Conservation (phyloP, 2,329 filamentous ascomycete genomes). For the Trichophyton mentagrophytes region DNA sequence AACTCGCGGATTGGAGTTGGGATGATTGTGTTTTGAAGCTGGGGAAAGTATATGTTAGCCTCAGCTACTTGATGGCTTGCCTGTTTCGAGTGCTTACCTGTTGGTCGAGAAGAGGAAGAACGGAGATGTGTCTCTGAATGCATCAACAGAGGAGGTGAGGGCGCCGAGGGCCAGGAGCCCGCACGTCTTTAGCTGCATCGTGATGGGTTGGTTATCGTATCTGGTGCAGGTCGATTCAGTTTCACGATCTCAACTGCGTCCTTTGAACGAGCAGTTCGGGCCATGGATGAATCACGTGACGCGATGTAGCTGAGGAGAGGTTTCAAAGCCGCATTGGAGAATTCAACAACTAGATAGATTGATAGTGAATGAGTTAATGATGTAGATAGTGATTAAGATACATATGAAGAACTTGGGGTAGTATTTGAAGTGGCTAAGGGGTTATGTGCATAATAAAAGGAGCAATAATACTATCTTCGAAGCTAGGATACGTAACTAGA, state of each 20-base stretch:
- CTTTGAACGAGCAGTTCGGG: too few species aligned
- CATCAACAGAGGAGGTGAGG: slow-evolving; percentile 45
- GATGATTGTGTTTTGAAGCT: slow-evolving; percentile 30
- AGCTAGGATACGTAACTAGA: too few species aligned
- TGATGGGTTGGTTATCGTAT: background rate
- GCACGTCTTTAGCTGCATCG: slow-evolving; percentile 32
- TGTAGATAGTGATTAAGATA: too few species aligned
- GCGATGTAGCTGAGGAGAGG: background rate
- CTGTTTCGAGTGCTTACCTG: slow-evolving; percentile 44
- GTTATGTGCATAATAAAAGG: too few species aligned
- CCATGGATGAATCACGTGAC: background rate
- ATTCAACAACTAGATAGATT: background rate
- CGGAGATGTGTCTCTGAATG: slow-evolving; percentile 76
- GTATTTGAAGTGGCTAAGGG: too few species aligned
- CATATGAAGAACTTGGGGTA: too few species aligned
- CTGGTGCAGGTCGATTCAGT: background rate
- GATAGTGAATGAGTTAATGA: background rate
- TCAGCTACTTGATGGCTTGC: background rate
- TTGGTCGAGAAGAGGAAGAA: slow-evolving; percentile 79
- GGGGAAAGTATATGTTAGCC: background rate
- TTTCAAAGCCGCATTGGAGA: background rate
- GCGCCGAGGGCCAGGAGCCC: slow-evolving; percentile 38
- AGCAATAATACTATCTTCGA: too few species aligned
- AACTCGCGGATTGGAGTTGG: slow-evolving; percentile 33
- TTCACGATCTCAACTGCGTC: background rate